Base-by-base conservation (phyloP, 805 yeast genomes). In the Brettanomyces naardenensis region DNA sequence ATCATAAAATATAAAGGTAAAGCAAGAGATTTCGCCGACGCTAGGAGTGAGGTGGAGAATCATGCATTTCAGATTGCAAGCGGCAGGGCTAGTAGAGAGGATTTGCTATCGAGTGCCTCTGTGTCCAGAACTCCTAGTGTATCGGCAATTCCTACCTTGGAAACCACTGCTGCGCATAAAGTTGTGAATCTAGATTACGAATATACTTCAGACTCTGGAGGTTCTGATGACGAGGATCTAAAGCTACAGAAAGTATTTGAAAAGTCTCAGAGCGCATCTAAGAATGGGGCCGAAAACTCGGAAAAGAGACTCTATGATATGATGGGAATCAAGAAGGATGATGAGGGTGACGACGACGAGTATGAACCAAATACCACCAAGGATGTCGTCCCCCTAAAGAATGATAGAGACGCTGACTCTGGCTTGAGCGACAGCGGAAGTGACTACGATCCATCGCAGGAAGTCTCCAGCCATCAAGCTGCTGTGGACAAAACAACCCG, bases 361-460 rank as follows among this genome's bases (percentile, higher is more conserved):
- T 38, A 39, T 32, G 43, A 25, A n/a, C n/a, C n/a, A n/a, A n/a
- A n/a, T 9, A 9, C 27, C 27, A 23, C 27, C 11, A 13, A 23
- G 27, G 13, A 23, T 9, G 13, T 23, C 27, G 13, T 13, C 27
- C 13, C 27, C 13, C 11, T 13, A 23, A 23, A 23, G 11, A 9
- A 13, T 23, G 13, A n/a, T n/a, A n/a, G n/a, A n/a, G n/a, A n/a
- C n/a, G n/a, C n/a, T n/a, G n/a, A n/a, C n/a, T n/a, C n/a, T n/a
- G 6, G 28, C 15, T 57, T 70, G 95, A 3, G 97, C 95, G 2
- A 88, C 95, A 2, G 81, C 95, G 0, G 65, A 90, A 29, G 97
- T 90, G 53, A 73, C 62, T 88, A 41, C 81, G 96, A 2, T 66
- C 75, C 22, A 33, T 9, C 18, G 13, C 10, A 7, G 10, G 30